A percentile compares a stretch with the other conserved stretches of the same genome.
Evolutionary conservation across 1,284 basidiomycete species (phyloP).

Genomic region (Meira miltonrushii): DNA sequence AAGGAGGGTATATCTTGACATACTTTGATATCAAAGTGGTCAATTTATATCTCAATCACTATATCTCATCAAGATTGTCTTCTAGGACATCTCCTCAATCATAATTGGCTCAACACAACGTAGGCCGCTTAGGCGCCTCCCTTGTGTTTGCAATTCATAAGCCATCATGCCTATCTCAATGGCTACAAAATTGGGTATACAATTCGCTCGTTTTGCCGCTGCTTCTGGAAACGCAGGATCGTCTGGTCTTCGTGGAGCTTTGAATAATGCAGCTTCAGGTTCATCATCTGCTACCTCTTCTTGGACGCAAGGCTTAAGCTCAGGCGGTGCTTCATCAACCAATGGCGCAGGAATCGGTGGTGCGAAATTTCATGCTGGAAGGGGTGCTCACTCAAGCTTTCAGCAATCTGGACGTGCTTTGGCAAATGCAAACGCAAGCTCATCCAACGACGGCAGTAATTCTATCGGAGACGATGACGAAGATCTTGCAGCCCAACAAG

Average conservation of each 20-base stretch:
- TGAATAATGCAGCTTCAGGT: slow-evolving; percentile 13
- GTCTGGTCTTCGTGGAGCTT: slow-evolving; percentile 30
- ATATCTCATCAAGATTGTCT: too few relatives aligned
- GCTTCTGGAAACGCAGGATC: neutral
- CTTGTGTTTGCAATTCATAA: neutral
- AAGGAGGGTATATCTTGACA: too few relatives aligned
- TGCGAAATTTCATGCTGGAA: slow-evolving; percentile 42
- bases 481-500: neutral
- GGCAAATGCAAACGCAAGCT: slow-evolving; percentile 28
- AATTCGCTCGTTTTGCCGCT: slow-evolving; percentile 24
- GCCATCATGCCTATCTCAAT: slow-evolving; percentile 28
- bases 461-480: slow-evolving; percentile 19
- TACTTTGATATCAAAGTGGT: too few relatives aligned
- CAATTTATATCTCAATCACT: too few relatives aligned
- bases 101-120: too few relatives aligned
- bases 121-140: too few relatives aligned
- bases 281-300: slow-evolving; percentile 23
- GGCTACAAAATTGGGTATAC: slow-evolving; percentile 38
- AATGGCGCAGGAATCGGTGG: slow-evolving; percentile 36
- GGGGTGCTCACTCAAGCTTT: slow-evolving; percentile 38
- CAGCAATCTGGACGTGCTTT: slow-evolving; percentile 34
- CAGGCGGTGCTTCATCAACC: slow-evolving; percentile 21
- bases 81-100: too few relatives aligned
- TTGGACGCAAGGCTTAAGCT: slow-evolving; percentile 35
- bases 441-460: slow-evolving; percentile 22